Evolutionary conservation across 345 rosid genomes (phyloP).

Genomic region (Raphanus raphanistrum): DNA sequence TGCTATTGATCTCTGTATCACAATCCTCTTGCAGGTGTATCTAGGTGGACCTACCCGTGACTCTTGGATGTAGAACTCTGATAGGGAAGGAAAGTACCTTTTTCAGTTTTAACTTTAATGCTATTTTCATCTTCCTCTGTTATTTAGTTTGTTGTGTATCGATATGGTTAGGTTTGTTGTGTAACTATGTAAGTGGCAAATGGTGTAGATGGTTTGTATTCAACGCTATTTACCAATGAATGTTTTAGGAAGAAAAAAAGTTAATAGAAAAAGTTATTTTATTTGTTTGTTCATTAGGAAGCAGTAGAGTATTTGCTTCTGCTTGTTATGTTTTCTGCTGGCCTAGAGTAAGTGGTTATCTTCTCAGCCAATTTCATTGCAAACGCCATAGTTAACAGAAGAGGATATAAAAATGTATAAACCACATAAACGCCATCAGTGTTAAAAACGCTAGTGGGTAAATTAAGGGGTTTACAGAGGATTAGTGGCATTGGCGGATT

Average conservation of each 20-base stretch:
- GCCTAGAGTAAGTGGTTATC: too few relatives aligned
- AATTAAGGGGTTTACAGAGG: too few relatives aligned
- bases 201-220: not conserved
- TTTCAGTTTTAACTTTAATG: conserved; percentile 20
- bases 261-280: too few relatives aligned
- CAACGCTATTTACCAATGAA: not conserved
- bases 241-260: not conserved
- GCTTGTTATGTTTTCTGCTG: too few relatives aligned
- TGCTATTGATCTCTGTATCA: not conserved
- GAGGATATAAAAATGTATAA: not conserved
- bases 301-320: too few relatives aligned
- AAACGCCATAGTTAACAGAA: not conserved
- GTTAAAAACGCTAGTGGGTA: not conserved
- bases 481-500: too few relatives aligned
- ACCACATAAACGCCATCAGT: not conserved
- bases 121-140: conserved; percentile 33
- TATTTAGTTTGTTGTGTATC: conserved; percentile 44
- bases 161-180: conserved; percentile 44
- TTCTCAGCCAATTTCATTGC: not conserved
- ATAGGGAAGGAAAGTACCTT: conserved; percentile 45
- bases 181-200: conserved; percentile 31
- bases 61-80: conserved; percentile 38
- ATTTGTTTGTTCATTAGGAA: too few relatives aligned
- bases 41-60: conserved; percentile 38
- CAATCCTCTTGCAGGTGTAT: conserved; percentile 49